A percentile compares a stretch with the other conserved stretches of the same genome.
These are phyloP conservation scores for Trametes sp. DNA, from an alignment of 1,284 basidiomycete species.

Conservation along the genomic window DNA sequence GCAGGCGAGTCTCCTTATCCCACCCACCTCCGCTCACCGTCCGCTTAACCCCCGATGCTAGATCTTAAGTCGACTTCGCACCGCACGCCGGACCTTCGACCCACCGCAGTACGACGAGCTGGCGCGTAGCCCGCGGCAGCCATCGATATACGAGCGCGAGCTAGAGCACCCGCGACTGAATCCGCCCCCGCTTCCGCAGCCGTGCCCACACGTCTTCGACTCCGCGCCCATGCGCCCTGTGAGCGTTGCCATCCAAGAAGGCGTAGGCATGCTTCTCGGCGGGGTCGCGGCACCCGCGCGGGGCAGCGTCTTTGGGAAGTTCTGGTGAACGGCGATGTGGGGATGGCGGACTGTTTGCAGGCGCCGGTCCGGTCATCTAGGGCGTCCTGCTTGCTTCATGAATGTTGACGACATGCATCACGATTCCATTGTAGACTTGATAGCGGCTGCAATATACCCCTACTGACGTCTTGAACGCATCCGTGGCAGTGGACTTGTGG, in stretches of 20 bases:
- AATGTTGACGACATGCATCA: not conserved
- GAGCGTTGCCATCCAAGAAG: constrained; percentile 74
- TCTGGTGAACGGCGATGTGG: constrained; percentile 57
- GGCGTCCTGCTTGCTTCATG: not conserved
- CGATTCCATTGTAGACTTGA: not conserved
- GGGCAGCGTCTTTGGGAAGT: constrained; percentile 69
- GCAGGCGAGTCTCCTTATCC: constrained; percentile 51
- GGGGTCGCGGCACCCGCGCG: constrained; percentile 44
- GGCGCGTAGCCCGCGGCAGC: constrained; percentile 56
- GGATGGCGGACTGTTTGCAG: not conserved
- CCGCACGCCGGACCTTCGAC: constrained; percentile 62
- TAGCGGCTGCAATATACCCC: constrained; percentile 2
- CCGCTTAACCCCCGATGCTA: constrained; percentile 33
- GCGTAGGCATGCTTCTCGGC: constrained; percentile 68
- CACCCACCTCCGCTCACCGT: too few species aligned
- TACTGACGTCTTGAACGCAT: not conserved
- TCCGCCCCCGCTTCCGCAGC: constrained; percentile 64
- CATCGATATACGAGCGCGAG: constrained; percentile 79
- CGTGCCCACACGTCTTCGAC: constrained; percentile 80
- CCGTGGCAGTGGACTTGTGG: not conserved
- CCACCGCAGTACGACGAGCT: constrained; percentile 54
- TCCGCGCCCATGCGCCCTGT: constrained; percentile 78
- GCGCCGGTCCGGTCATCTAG: not conserved
- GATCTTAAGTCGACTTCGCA: constrained; percentile 62
- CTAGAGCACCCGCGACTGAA: constrained; percentile 62